Evolutionary conservation across 2,329 filamentous ascomycete species (phyloP).

Genomic region (Ophiostoma tasmaniense): DNA sequence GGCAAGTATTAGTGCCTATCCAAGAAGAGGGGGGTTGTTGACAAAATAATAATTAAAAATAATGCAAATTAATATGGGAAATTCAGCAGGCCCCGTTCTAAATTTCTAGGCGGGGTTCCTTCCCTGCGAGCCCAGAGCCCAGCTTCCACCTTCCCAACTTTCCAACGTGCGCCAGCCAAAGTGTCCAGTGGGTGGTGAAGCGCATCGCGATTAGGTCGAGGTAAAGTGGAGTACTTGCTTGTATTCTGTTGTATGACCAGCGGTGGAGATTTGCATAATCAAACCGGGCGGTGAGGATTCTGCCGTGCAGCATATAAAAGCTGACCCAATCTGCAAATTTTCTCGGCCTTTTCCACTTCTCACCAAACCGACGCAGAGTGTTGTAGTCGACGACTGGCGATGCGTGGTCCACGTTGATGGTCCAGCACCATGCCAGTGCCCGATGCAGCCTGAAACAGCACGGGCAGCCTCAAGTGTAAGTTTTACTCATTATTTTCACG

Average conservation of each 20-base stretch:
- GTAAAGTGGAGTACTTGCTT: neutral
- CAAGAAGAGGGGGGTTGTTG: constrained; percentile 1
- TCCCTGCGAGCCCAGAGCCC: neutral
- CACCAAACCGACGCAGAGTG: neutral
- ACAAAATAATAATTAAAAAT: constrained; percentile 1
- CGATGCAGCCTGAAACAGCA: neutral
- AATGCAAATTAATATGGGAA: neutral
- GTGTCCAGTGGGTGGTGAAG: neutral
- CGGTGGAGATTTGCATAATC: neutral
- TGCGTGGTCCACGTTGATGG: neutral
- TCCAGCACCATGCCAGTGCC: neutral
- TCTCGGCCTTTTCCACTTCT: neutral
- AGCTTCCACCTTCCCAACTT: neutral
- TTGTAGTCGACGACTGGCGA: neutral
- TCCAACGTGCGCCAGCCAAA: neutral
- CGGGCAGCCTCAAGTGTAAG: constrained; percentile 8
- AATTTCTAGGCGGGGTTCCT: constrained; percentile 8
- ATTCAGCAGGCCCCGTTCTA: constrained; percentile 1
- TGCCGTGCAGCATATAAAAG: neutral
- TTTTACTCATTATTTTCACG: constrained; percentile 15
- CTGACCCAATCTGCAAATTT: neutral
- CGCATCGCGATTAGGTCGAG: neutral
- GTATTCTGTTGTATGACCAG: neutral
- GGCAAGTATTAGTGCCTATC: neutral
- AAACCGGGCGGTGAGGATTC: neutral